A percentile compares a stretch with the other conserved stretches of the same genome.
These are phyloP conservation scores for Galerina sulciceps DNA, from an alignment of 768 basidiomycete species.

Conservation along the genomic window DNA sequence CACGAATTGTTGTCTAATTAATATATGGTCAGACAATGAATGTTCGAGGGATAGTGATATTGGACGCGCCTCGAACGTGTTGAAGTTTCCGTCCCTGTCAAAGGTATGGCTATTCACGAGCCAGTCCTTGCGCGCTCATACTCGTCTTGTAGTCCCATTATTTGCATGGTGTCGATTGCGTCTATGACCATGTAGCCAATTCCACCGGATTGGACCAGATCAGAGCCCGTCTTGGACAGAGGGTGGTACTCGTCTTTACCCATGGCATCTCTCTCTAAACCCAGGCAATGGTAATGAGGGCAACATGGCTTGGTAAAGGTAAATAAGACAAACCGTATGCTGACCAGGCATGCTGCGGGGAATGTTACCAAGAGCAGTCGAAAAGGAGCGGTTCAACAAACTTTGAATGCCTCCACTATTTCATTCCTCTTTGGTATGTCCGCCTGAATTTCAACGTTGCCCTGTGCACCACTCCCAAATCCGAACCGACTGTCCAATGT, in stretches of 20 bases:
- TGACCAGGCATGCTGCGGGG: conserved; percentile 76
- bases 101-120: conserved; percentile 70
- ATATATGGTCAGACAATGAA: conserved; percentile 35
- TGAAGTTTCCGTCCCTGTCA: conserved; percentile 80
- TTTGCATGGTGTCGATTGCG: conserved; percentile 84
- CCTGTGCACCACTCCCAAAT: conserved; percentile 5
- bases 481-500: conserved; percentile 6
- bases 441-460: conserved; percentile 12
- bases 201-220: conserved; percentile 76
- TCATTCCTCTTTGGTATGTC: conserved; percentile 59
- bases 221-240: conserved; percentile 71
- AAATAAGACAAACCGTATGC: conserved; percentile 69
- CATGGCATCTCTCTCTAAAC: conserved; percentile 86
- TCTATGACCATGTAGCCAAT: conserved; percentile 93
- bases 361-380: not conserved
- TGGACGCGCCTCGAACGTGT: conserved; percentile 88
- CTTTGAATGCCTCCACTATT: conserved; percentile 80
- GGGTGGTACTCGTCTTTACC: conserved; percentile 94
- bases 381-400: conserved; percentile 32
- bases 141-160: conserved; percentile 86
- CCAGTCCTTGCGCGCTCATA: conserved; percentile 85
- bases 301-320: not conserved
- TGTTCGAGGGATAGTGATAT: conserved; percentile 48
- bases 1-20: conserved; percentile 86
- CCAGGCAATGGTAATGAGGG: not conserved